Percentiles rank a stretch among this genome's conserved stretches.
These are phyloP conservation scores for Gliomastix tumulicola DNA, from an alignment of 2,329 filamentous ascomycete genomes.

Conservation along the genomic window DNA sequence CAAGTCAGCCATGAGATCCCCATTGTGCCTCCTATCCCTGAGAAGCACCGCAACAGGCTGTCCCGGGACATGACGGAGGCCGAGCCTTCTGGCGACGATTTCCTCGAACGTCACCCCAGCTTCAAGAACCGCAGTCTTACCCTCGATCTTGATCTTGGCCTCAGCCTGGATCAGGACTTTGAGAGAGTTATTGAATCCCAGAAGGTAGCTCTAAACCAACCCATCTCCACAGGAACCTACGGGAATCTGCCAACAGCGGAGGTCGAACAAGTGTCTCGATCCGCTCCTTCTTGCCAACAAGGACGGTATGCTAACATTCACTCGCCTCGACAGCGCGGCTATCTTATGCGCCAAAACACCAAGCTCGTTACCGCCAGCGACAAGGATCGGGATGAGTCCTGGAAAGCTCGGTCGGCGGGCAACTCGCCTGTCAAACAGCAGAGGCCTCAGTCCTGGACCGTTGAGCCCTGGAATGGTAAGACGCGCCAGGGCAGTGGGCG, in stretches of 20 bases:
- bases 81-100: slow-evolving; percentile 24
- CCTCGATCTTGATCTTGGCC: slow-evolving; percentile 72
- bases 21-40: slow-evolving; percentile 51
- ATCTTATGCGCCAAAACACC: slow-evolving; percentile 97
- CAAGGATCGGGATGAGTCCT: slow-evolving; percentile 52
- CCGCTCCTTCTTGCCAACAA: slow-evolving; percentile 10
- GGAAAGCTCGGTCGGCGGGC: slow-evolving; percentile 52
- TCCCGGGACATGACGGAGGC: slow-evolving; percentile 21
- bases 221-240: too few relatives aligned
- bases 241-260: too few relatives aligned
- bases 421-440: slow-evolving; percentile 68
- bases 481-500: slow-evolving; percentile 57
- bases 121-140: slow-evolving; percentile 79
- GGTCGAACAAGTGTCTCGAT: too few relatives aligned
- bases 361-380: slow-evolving; percentile 93
- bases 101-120: slow-evolving; percentile 58
- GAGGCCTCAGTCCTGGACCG: slow-evolving; percentile 88
- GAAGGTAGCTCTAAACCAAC: slow-evolving; percentile 68
- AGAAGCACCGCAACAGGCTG: slow-evolving; percentile 49
- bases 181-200: slow-evolving; percentile 91
- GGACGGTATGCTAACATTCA: slow-evolving; percentile 56
- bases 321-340: slow-evolving; percentile 76
- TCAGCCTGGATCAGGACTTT: slow-evolving; percentile 87
- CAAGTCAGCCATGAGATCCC: slow-evolving; percentile 73
- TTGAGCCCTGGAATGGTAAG: slow-evolving; percentile 93